Evolutionary conservation across 768 basidiomycete genomes (phyloP), one percentile per base, ranked within the genome.

Genomic region (Mycena epipterygia): DNA sequence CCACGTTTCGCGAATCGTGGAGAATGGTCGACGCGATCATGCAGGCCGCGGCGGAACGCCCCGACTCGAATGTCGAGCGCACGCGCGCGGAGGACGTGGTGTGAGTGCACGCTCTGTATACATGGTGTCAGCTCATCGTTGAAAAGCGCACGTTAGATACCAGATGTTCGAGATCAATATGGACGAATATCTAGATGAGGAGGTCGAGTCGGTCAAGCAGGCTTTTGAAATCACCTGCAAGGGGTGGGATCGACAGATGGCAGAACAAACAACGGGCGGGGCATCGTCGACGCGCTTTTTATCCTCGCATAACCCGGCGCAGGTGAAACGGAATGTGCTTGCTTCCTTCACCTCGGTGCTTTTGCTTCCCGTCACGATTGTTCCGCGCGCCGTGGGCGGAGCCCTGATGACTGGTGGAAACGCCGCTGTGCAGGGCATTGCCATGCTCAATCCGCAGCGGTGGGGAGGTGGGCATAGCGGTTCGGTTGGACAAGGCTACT

Each of bases 141-240:
- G 56, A 73, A 63, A 67, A 70, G 72, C 65, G 53, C 19, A 46
- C 55, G 70, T 13, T 64, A 97, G 96, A 16, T 97, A 95, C 79
- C 89, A 87, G 52, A 98, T 98, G 95, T 99, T 98, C 74, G 97
- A 99, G 80, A 84, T 88, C 13, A 94, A 97, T 79, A 98, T 99
- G 95, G 97, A 98, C 77, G 97, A 98, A 76, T 99, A 99, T 76
- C 91, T 99, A 3, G 93, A 96, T 68, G 96, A 98, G 77, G 97
- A 99, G 79, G 87, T 93, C 7, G 97, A 98, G 66, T 88, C 87
- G 67, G 86, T 95, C 57, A 95, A 95, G 75, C 86, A 85, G 6
- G 83, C 87, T 0, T 89, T 98, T 64, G 93, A 95, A 35, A 83
- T 79, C 3, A 93, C 93, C 17, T 96, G 93, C 78, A 88, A 89